Conservation (phyloP, 257 asterid species). For the Nicotiana knightiana region DNA sequence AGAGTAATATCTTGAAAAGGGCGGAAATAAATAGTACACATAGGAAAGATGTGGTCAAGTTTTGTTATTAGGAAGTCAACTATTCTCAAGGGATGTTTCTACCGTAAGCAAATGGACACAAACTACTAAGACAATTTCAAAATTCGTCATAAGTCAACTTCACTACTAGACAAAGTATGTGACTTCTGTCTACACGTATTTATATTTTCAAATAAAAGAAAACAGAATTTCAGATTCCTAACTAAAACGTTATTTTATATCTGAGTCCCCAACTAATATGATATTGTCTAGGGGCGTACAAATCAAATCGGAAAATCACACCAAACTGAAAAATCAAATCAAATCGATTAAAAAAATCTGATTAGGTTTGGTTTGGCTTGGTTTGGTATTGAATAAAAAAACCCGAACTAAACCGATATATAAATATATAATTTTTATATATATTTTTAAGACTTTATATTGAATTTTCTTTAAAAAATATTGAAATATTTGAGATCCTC, state of each 20-base stretch:
- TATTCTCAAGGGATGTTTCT: conserved; percentile 19
- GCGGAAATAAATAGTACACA: not conserved
- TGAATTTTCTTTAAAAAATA: too few relatives aligned
- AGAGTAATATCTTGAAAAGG: not conserved
- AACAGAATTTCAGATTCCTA: not conserved
- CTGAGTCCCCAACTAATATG: not conserved
- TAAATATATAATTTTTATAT: too few relatives aligned
- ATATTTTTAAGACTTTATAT: too few relatives aligned
- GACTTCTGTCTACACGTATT: conserved; percentile 16
- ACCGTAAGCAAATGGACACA: conserved; percentile 26
- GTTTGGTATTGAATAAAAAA: too few relatives aligned
- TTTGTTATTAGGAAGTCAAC: not conserved
- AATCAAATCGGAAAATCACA: too few relatives aligned
- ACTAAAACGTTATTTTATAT: not conserved
- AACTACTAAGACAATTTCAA: conserved; percentile 16
- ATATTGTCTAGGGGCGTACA: too few relatives aligned
- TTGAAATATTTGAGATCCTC: too few relatives aligned
- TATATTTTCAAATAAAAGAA: too few relatives aligned
- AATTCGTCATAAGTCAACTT: conserved; percentile 25
- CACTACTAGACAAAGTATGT: conserved; percentile 19
- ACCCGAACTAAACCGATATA: too few relatives aligned
- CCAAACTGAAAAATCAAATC: too few relatives aligned
- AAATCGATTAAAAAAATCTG: too few relatives aligned
- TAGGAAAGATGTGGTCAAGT: not conserved
- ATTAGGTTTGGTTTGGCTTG: too few relatives aligned